These are phyloP conservation scores for Solanum rostratum DNA, from an alignment of 257 asterid species.

Conservation along the genomic window DNA sequence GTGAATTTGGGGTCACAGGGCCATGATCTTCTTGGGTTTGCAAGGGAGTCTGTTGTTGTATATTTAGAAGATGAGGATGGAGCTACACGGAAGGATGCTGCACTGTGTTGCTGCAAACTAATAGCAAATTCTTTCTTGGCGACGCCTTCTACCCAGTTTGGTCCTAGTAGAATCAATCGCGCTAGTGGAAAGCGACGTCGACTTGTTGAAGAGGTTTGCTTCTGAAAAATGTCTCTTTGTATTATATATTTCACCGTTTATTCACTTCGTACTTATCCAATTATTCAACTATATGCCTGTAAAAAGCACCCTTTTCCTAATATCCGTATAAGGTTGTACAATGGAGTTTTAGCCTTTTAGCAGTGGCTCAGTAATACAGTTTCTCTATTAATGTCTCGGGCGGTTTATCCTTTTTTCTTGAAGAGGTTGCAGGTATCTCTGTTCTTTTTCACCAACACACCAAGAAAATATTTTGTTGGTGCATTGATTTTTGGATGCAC, in stretches of 20 bases:
- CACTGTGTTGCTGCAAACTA: conserved; percentile 90
- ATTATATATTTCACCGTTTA: not conserved
- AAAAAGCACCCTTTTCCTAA: conserved; percentile 18
- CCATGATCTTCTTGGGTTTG: conserved; percentile 94
- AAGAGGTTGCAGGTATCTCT: not conserved
- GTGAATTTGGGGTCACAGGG: conserved; percentile 42
- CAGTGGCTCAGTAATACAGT: not conserved
- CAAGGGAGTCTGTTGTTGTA: conserved; percentile 79
- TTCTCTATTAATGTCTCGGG: not conserved
- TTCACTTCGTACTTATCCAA: not conserved
- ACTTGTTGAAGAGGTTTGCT: conserved; percentile 86
- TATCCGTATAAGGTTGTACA: not conserved
- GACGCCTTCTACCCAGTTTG: conserved; percentile 53
- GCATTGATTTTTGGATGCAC: not conserved
- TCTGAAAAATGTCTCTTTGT: not conserved
- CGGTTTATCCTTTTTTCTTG: not conserved
- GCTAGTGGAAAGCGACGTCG: conserved; percentile 88
- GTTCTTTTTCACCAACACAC: not conserved
- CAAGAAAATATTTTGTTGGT: not conserved
- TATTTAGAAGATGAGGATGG: conserved; percentile 96
- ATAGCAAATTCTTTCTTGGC: conserved; percentile 68
- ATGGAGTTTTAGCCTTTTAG: not conserved
- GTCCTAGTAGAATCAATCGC: conserved; percentile 70
- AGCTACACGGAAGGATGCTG: conserved; percentile 93
- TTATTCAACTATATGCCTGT: not conserved